Evolutionary conservation across 257 asterid genomes (phyloP).

Genomic region (Nicotiana knightiana): DNA sequence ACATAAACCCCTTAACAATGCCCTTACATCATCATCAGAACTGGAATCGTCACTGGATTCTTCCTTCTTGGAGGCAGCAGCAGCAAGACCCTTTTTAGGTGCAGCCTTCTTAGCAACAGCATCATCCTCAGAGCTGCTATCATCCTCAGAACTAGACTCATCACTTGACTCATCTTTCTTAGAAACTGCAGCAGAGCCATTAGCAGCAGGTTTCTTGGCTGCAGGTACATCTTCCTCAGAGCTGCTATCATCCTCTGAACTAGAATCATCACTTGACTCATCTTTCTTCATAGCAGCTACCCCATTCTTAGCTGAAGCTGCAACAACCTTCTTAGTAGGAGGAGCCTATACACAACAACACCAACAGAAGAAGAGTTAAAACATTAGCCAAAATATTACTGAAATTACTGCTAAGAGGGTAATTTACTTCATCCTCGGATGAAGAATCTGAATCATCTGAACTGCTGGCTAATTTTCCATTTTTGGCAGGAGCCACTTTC

Average conservation of each 20-base stretch:
- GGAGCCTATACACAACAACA: slow-evolving; percentile 14
- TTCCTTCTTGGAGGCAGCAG: slow-evolving; percentile 18
- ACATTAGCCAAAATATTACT: background rate
- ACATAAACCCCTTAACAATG: background rate
- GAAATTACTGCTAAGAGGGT: background rate
- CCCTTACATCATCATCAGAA: slow-evolving; percentile 29
- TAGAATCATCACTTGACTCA: slow-evolving; percentile 25
- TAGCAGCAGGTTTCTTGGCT: slow-evolving; percentile 22
- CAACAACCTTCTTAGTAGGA: slow-evolving; percentile 5
- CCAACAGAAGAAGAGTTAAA: background rate
- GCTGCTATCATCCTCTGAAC: slow-evolving; percentile 27
- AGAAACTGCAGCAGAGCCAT: slow-evolving; percentile 13
- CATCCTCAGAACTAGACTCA: slow-evolving; percentile 34
- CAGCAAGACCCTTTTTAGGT: slow-evolving; percentile 5
- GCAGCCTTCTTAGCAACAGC: slow-evolving; percentile 19
- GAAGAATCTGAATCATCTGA: slow-evolving; percentile 13
- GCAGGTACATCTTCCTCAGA: slow-evolving; percentile 29
- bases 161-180: slow-evolving; percentile 23
- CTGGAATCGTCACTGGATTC: slow-evolving; percentile 28
- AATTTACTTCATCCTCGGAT: background rate
- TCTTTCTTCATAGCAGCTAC: slow-evolving; percentile 9
- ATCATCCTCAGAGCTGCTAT: slow-evolving; percentile 28
- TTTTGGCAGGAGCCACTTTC: background rate
- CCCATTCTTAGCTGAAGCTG: slow-evolving; percentile 14
- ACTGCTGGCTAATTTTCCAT: slow-evolving; percentile 13